Base-by-base conservation (phyloP, 2,329 filamentous ascomycete species). In the Anisogramma anomala region DNA sequence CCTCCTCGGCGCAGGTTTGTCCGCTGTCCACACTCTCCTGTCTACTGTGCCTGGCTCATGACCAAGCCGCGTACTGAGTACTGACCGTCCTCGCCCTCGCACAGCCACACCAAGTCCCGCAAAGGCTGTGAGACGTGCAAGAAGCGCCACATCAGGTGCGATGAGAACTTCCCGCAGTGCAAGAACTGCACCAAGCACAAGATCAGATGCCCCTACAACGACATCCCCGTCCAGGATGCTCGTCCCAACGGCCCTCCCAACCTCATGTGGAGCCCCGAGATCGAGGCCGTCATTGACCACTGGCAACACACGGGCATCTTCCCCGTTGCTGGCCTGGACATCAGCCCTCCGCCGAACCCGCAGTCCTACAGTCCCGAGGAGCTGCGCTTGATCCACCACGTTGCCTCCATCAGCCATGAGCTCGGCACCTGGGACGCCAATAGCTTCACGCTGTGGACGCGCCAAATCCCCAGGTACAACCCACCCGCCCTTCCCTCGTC, bases 41-140 rank as follows among this genome's bases (percentile, higher is more conserved):
- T 13, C 31, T 41, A 25, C 13, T 32, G 27, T 23, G 38, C 3
- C 14, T 20, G 6, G 9, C 22, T 10, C 28, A n/a, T n/a, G n/a
- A n/a, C n/a, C n/a, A n/a, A n/a, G n/a, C n/a, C n/a, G n/a, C n/a
- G n/a, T n/a, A n/a, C n/a, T n/a, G 30, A 28, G 26, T 43, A 31
- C 56, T 57, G 39, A 57, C 43, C 34, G 43, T 52, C 43, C 18
- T 17, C 1, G 8, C 33, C 46, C 17, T 60, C n/a, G n/a, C n/a
- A n/a, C n/a, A 94, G 89, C 69, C 91, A 98, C 69, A 98, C 91
- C 60, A 98, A 98, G 71, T 96, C 89, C 55, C 82, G 91, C 58
- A 96, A 95, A 68, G 91, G 91, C 49, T 98, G 91, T 73, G 89
- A 93, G 57, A 94, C 87, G 48, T 98, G 91, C 75, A 98, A 98